A percentile compares a stretch with the other conserved stretches of the same genome.
Conservation (phyloP, 2,329 filamentous ascomycete species). For the Byssoonygena ceratinophila region DNA sequence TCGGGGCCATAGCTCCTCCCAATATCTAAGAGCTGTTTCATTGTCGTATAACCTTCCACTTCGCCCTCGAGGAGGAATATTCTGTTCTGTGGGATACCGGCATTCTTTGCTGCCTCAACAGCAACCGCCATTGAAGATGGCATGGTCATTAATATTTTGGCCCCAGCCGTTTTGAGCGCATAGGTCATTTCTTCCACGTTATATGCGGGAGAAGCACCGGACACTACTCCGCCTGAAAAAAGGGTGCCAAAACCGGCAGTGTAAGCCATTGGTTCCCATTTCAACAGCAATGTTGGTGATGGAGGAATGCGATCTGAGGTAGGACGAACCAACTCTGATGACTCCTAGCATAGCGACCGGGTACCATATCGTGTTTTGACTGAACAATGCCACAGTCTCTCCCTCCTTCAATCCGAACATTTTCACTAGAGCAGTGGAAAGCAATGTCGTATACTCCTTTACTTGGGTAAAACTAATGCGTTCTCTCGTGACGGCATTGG, state of each 20-base stretch:
- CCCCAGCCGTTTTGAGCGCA: constrained; percentile 48
- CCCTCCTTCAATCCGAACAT: constrained; percentile 45
- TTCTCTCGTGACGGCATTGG: constrained; percentile 50
- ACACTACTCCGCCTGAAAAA: constrained; percentile 41
- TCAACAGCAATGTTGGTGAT: background rate
- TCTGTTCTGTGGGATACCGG: constrained; percentile 43
- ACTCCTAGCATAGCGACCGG: constrained; percentile 52
- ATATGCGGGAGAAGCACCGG: constrained; percentile 55
- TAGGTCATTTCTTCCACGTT: constrained; percentile 59
- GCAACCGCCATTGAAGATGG: constrained; percentile 47
- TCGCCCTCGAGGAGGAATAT: constrained; percentile 50
- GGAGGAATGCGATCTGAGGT: background rate
- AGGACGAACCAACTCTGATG: constrained; percentile 37
- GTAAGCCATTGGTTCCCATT: background rate
- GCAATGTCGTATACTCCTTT: constrained; percentile 46
- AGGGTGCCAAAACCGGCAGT: background rate
- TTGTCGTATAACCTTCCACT: constrained; percentile 40
- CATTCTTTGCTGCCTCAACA: constrained; percentile 43
- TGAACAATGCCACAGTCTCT: constrained; percentile 52
- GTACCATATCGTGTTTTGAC: constrained; percentile 57
- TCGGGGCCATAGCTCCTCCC: constrained; percentile 30
- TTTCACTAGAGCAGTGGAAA: constrained; percentile 51
- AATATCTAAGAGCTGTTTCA: constrained; percentile 26
- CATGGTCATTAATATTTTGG: constrained; percentile 50
- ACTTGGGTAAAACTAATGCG: constrained; percentile 49